These are phyloP conservation scores for Serendipita sp. DNA, from an alignment of 768 basidiomycete genomes.

Conservation along the genomic window DNA sequence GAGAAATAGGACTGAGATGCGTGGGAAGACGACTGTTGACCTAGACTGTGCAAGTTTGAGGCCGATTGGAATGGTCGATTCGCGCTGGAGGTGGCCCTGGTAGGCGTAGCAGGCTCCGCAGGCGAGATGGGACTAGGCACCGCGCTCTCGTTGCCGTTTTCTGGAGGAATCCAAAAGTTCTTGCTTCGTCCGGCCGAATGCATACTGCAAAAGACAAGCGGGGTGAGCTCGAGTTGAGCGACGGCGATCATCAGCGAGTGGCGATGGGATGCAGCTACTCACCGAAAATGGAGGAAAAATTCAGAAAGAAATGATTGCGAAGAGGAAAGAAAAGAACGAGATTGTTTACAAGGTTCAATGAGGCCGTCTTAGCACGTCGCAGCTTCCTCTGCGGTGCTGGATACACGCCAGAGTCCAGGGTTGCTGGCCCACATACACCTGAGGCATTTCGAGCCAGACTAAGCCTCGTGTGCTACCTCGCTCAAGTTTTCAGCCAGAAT, in stretches of 20 bases:
- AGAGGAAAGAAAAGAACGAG: conserved; percentile 2
- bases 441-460: not conserved
- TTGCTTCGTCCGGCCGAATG: not conserved
- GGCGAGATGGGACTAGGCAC: not conserved
- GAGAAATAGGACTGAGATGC: not conserved
- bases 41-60: not conserved
- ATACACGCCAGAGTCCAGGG: not conserved
- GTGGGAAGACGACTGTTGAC: not conserved
- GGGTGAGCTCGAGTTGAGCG: not conserved
- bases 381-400: not conserved
- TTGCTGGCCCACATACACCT: not conserved
- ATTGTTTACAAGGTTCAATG: not conserved
- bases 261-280: not conserved
- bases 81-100: not conserved
- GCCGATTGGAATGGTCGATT: not conserved
- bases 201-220: not conserved
- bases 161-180: conserved; percentile 4
- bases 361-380: not conserved
- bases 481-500: too few species aligned
- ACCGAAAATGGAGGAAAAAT: not conserved
- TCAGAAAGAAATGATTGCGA: not conserved
- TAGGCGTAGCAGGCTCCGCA: not conserved
- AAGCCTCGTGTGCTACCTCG: not conserved
- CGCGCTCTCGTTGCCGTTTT: not conserved
- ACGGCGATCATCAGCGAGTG: conserved; percentile 1